Percentiles rank a stretch among this genome's conserved stretches.
phyloP scores from a whole-genome alignment of 2,329 filamentous ascomycete genomes.

The Arthroderma sp. region DNA sequence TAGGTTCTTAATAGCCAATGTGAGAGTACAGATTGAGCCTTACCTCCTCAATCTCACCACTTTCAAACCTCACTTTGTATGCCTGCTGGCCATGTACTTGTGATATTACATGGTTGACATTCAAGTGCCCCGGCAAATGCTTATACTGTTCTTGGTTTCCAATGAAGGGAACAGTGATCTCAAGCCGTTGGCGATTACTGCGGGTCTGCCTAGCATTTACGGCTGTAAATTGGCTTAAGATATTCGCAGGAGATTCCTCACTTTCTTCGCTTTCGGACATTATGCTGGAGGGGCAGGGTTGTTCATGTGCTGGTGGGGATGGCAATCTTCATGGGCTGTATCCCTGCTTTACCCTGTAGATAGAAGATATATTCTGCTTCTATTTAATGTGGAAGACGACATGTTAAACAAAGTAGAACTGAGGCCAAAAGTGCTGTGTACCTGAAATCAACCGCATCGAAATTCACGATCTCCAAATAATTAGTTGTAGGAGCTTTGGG shows the following conservation, averaged over 20 bases:
- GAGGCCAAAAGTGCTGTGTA: too few species aligned
- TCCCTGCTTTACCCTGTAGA: too few species aligned
- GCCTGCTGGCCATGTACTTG: constrained; percentile 3
- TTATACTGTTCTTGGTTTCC: constrained; percentile 12
- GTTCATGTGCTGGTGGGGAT: too few species aligned
- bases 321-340: too few species aligned
- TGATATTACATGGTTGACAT: constrained; percentile 8
- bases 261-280: background rate
- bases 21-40: background rate
- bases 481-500: too few species aligned
- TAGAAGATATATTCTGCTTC: too few species aligned
- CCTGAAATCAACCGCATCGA: too few species aligned
- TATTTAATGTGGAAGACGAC: too few species aligned
- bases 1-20: background rate
- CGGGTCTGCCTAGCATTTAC: constrained; percentile 1
- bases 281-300: too few species aligned
- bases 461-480: too few species aligned
- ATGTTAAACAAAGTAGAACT: too few species aligned
- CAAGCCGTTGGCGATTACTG: constrained; percentile 1
- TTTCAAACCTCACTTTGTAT: constrained; percentile 7
- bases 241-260: constrained; percentile 4
- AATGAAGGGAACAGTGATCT: constrained; percentile 8
- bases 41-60: constrained; percentile 9
- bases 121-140: constrained; percentile 9
- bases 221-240: constrained; percentile 10